Base-by-base conservation (phyloP, 306 rosid genomes). In the Corylus americana region DNA sequence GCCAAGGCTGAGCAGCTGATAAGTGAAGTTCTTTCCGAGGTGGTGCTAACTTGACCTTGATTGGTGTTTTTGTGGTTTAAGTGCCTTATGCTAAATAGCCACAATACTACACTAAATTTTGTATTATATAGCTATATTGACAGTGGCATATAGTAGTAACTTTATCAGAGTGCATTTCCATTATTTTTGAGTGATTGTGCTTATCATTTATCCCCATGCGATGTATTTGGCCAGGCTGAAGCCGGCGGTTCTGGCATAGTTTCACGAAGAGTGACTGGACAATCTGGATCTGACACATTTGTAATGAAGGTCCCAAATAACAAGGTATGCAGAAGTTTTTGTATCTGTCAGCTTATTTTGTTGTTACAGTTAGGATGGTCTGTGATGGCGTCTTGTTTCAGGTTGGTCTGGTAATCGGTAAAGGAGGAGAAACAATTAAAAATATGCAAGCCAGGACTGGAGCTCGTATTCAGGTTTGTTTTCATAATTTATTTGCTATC, bases 381-480 rank as follows among this genome's bases (percentile, higher is more conserved):
- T 27, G 20, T 78, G 71, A 3, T 57, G 1, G 44, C 25, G 11
- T 29, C 55, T 53, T 5, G 53, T 78, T 82, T 59, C 85, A 96
- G 99, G 99, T 96, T 86, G 99, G 99, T 27, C 94, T 96, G 79
- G 86, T 96, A 14, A 96, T 96, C 76, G 99, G 99, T 67, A 96
- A 96, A 86, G 96, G 99, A 44, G 99, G 99, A 64, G 99, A 96
- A 77, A 90, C 97, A 1, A 96, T 96, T 66, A 96, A 93, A 87
- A 93, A 61, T 80, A 96, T 96, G 99, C 99, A 96, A 83, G 92
- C 89, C 25, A 84, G 89, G 20, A 84, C 97, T 83, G 96, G 93
- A 77, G 98, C 99, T 55, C 89, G 98, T 74, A 92, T 94, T 83
- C 98, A 94, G 97, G 98, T 94, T 72, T 83, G 42, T 54, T 76